These are phyloP conservation scores for Pulveroboletus sp. DNA, from an alignment of 768 basidiomycete species.

Conservation along the genomic window DNA sequence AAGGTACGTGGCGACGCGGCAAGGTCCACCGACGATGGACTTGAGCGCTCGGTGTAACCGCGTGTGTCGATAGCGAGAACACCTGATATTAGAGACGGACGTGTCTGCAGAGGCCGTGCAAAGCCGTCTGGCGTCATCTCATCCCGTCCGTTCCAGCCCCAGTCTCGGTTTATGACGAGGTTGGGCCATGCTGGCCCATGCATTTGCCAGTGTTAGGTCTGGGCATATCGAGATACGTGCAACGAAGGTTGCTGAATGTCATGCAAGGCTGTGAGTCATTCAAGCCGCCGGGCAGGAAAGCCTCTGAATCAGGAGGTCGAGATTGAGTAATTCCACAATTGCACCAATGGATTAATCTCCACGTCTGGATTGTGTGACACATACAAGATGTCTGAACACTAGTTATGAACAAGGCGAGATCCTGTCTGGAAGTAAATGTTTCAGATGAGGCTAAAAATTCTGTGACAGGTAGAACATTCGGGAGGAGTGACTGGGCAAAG, in stretches of 20 bases:
- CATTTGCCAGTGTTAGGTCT: background rate
- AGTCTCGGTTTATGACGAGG: slow-evolving; percentile 4
- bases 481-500: too few species aligned
- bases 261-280: background rate
- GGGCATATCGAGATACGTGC: background rate
- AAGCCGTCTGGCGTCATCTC: slow-evolving; percentile 11
- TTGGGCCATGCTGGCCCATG: slow-evolving; percentile 15
- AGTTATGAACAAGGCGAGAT: background rate
- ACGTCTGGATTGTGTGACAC: background rate
- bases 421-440: background rate
- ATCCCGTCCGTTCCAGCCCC: slow-evolving; percentile 3
- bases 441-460: background rate
- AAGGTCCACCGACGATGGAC: background rate
- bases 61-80: slow-evolving; percentile 8
- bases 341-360: background rate
- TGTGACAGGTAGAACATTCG: too few species aligned
- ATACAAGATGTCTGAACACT: background rate
- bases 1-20: background rate
- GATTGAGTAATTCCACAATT: background rate
- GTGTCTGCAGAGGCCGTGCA: background rate
- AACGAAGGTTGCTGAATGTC: background rate
- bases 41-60: background rate
- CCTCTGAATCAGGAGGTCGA: background rate
- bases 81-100: background rate
- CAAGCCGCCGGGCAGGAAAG: background rate